phyloP scores from a whole-genome alignment of 257 asterid genomes.

The Forsythia suspensa region DNA sequence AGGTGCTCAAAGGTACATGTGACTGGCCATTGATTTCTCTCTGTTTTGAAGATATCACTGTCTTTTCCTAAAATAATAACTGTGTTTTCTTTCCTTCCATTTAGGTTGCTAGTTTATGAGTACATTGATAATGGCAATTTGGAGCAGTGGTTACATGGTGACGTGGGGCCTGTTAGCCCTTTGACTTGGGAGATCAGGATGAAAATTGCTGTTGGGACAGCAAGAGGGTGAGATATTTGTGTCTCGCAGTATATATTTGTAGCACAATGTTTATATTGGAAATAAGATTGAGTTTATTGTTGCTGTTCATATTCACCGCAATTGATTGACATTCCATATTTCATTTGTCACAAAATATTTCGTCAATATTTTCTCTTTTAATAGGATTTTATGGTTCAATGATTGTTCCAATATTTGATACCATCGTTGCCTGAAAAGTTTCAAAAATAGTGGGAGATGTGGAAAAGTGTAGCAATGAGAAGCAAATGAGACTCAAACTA shows the following conservation, averaged over 20 bases:
- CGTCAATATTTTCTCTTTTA: too few species aligned
- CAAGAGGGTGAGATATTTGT: constrained; percentile 70
- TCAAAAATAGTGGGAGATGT: too few species aligned
- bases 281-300: neutral
- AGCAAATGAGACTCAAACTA: neutral
- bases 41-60: neutral
- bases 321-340: too few species aligned
- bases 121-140: constrained; percentile 90
- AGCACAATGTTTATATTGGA: neutral
- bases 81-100: constrained; percentile 17
- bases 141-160: constrained; percentile 98
- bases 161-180: constrained; percentile 86
- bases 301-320: too few species aligned
- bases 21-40: constrained; percentile 12
- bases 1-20: constrained; percentile 71
- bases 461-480: too few species aligned
- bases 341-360: too few species aligned
- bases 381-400: too few species aligned
- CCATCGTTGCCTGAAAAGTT: too few species aligned
- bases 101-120: constrained; percentile 93
- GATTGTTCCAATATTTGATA: too few species aligned
- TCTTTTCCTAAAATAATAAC: neutral
- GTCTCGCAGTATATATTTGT: neutral
- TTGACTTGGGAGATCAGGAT: constrained; percentile 92
- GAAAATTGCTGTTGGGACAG: constrained; percentile 89